These are phyloP conservation scores for Mycena epipterygia DNA, from an alignment of 768 basidiomycete species.

Conservation along the genomic window DNA sequence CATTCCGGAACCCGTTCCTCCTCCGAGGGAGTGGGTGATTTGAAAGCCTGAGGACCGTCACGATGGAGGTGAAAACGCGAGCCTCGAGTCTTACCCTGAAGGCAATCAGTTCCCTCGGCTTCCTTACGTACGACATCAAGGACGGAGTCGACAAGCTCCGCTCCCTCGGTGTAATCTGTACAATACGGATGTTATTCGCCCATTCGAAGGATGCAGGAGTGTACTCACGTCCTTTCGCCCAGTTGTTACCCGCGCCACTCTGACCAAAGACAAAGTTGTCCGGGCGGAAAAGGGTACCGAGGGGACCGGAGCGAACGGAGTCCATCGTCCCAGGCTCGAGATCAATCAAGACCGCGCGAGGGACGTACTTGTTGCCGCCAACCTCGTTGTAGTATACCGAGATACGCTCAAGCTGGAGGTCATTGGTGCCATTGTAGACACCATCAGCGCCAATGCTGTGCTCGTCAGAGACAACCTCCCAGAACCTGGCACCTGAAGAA, in stretches of 20 bases:
- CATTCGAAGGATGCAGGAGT: constrained; percentile 3
- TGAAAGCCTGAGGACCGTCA: constrained; percentile 82
- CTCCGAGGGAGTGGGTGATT: constrained; percentile 98
- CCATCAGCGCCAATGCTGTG: constrained; percentile 97
- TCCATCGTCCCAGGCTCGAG: constrained; percentile 99
- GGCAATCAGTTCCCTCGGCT: constrained; percentile 96
- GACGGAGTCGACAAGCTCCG: constrained; percentile 98
- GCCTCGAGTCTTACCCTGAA: constrained; percentile 83
- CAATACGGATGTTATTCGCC: not conserved
- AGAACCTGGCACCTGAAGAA: constrained; percentile 88
- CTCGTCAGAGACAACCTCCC: constrained; percentile 99
- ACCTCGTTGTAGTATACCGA: constrained; percentile 99
- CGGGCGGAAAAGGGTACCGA: constrained; percentile 94
- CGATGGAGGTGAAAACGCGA: not conserved
- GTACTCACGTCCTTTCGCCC: constrained; percentile 98
- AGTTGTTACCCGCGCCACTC: constrained; percentile 99
- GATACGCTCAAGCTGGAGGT: constrained; percentile 97
- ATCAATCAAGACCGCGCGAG: constrained; percentile 96
- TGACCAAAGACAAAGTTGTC: constrained; percentile 99
- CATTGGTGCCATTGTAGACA: constrained; percentile 92
- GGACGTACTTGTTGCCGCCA: constrained; percentile 96
- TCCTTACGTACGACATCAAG: constrained; percentile 99
- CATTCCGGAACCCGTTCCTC: constrained; percentile 99
- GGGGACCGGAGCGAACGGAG: constrained; percentile 89
- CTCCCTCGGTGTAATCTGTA: constrained; percentile 92